These are phyloP conservation scores for Rhodofomes roseus DNA, from an alignment of 1,284 basidiomycete genomes.

Conservation along the genomic window DNA sequence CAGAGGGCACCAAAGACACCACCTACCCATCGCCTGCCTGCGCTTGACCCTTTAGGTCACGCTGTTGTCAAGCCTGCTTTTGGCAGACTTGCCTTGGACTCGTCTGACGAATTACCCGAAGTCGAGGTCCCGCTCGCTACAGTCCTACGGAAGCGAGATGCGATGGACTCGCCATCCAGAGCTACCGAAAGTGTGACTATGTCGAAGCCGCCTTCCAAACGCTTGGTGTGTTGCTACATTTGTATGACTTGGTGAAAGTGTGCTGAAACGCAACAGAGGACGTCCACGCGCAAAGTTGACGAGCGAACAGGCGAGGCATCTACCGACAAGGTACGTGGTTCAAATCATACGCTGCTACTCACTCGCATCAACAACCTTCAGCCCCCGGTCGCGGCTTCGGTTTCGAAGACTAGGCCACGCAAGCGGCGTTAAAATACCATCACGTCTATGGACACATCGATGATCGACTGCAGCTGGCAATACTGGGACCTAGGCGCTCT, in stretches of 20 bases:
- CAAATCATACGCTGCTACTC: not conserved
- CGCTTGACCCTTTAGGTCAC: not conserved
- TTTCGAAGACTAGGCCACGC: slow-evolving; percentile 3
- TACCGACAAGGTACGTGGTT: not conserved
- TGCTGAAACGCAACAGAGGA: slow-evolving; percentile 9
- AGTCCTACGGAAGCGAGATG: slow-evolving; percentile 20
- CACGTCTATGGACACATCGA: no score
- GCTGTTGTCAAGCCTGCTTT: slow-evolving; percentile 19
- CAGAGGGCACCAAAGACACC: slow-evolving; percentile 3
- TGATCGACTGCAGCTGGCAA: not conserved
- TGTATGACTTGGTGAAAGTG: not conserved
- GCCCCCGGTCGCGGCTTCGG: not conserved
- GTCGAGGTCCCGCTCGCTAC: slow-evolving; percentile 21
- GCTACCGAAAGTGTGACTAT: not conserved
- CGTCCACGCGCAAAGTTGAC: slow-evolving; percentile 17
- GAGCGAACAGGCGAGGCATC: not conserved
- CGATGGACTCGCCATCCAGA: slow-evolving; percentile 7
- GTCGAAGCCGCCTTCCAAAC: slow-evolving; percentile 16
- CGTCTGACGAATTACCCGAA: slow-evolving; percentile 29
- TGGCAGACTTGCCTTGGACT: slow-evolving; percentile 23
- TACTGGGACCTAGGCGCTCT: not conserved
- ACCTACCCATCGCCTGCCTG: not conserved
- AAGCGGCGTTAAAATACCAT: slow-evolving; percentile 1
- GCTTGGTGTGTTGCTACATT: slow-evolving; percentile 12
- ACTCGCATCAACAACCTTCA: not conserved